Evolutionary conservation across 2,329 filamentous ascomycete species (phyloP).

Genomic region (Cladobotryum mycophilum): DNA sequence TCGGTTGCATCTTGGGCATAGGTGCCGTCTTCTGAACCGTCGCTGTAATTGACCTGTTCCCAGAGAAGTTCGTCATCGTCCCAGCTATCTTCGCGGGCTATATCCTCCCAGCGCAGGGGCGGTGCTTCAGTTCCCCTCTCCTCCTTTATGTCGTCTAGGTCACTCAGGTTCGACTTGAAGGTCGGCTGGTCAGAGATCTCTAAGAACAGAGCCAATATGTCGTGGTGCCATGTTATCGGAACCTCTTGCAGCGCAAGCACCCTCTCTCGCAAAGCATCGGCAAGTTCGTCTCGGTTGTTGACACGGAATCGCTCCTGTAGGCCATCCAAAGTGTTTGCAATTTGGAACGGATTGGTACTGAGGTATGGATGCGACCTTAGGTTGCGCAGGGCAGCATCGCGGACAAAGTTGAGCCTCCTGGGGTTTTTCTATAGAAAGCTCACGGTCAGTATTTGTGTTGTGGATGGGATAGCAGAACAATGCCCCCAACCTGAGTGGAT

Average conservation of each 20-base stretch:
- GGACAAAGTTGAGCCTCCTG: conserved; percentile 36
- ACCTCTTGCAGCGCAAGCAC: conserved; percentile 51
- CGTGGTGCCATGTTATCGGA: conserved; percentile 64
- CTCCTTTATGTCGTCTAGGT: conserved; percentile 48
- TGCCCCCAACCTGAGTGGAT: conserved; percentile 41
- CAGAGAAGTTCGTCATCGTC: conserved; percentile 62
- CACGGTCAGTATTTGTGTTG: conserved; percentile 7
- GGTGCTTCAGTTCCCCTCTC: conserved; percentile 37
- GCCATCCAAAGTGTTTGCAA: conserved; percentile 58
- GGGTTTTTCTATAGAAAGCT: conserved; percentile 17
- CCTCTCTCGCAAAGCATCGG: conserved; percentile 59
- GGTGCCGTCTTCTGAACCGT: conserved; percentile 54
- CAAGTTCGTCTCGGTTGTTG: conserved; percentile 70
- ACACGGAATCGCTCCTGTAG: conserved; percentile 84
- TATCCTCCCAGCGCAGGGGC: conserved; percentile 69
- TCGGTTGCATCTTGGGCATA: conserved; percentile 29
- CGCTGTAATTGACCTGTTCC: conserved; percentile 62
- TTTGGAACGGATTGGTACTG: conserved; percentile 70
- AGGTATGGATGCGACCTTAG: conserved; percentile 51
- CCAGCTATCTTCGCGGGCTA: conserved; percentile 70
- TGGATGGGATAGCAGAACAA: neutral
- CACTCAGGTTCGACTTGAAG: conserved; percentile 58
- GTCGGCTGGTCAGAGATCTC: conserved; percentile 76
- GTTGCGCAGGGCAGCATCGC: conserved; percentile 44
- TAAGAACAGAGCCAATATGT: conserved; percentile 71